Evolutionary conservation across 2,329 filamentous ascomycete genomes (phyloP).

Genomic region (Pestalotiopsis sp.): DNA sequence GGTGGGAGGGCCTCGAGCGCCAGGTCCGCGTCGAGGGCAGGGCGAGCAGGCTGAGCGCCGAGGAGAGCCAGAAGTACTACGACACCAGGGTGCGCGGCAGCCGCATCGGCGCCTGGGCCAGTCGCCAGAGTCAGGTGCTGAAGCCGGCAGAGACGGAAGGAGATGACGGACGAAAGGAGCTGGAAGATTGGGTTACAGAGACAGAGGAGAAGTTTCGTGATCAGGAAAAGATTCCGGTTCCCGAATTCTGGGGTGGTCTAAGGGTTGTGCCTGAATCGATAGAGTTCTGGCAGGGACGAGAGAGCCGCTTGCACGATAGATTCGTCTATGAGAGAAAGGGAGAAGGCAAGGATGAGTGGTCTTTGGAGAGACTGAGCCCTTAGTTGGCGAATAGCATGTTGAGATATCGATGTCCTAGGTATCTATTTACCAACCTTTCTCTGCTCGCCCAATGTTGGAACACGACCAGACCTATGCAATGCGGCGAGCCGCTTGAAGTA

Average conservation of each 20-base stretch:
- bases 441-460: too few relatives aligned
- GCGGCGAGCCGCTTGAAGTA: too few relatives aligned
- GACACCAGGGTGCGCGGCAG: slow-evolving; percentile 75
- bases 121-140: slow-evolving; percentile 80
- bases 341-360: slow-evolving; percentile 56
- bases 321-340: slow-evolving; percentile 77
- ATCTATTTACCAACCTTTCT: too few relatives aligned
- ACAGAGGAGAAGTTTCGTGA: slow-evolving; percentile 75
- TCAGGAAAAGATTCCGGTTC: slow-evolving; percentile 80
- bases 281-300: slow-evolving; percentile 95
- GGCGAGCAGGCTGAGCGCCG: slow-evolving; percentile 64
- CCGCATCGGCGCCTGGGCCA: slow-evolving; percentile 91
- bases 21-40: slow-evolving; percentile 88
- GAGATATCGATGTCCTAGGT: too few relatives aligned
- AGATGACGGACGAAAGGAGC: slow-evolving; percentile 68
- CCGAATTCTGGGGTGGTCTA: slow-evolving; percentile 92
- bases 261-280: slow-evolving; percentile 82
- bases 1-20: slow-evolving; percentile 83
- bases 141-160: slow-evolving; percentile 35
- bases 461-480: too few relatives aligned
- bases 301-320: slow-evolving; percentile 89
- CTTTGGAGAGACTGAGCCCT: slow-evolving; percentile 73
- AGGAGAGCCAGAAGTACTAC: slow-evolving; percentile 73
- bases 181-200: slow-evolving; percentile 79
- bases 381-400: slow-evolving; percentile 33